Base-by-base conservation (phyloP, 164 flowering plant genomes). In the Aristolochia contorta region DNA sequence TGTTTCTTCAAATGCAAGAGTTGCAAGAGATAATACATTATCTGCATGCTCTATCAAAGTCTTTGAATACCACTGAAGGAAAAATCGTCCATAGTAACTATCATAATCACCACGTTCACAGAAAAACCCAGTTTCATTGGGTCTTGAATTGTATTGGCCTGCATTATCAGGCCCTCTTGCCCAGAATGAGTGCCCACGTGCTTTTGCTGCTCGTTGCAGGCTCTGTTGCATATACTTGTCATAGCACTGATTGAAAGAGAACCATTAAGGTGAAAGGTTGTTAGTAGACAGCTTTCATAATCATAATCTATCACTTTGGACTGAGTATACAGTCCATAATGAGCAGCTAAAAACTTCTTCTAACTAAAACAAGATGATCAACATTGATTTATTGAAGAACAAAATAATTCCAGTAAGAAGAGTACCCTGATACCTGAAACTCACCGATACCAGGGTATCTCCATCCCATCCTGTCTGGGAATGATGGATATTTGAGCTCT, bases 91-190 rank as follows among this genome's bases (percentile, higher is more conserved):
- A 64, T 84, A 85, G 65, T 84, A 89, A 78, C 95, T 82, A 66
- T 89, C 95, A 77, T 89, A 91, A 68, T 89, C 96, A 69, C 98
- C 96, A 56, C 91, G 80, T 53, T 91, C 95, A 74, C 87, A 82
- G 65, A 89, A 91, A 70, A 91, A 91, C 12, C 86, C 89, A 57
- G 95, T 86, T 71, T 91, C 96, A 67, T 84, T 82, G 3, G 98
- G 96, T 71, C 72, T 74, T 25, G 96, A 91, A 75, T 87, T 87
- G 66, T 89, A 91, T 21, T 85, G 84, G 65, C 96, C 95, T 61
- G 95, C 82, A 78, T 85, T 91, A 64, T 89, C 95, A 32, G 98
- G 96, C 53, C 84, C 92, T 68, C 82, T 78, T 0, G 85, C 95
- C 98, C 95, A 91, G 67, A 85, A 78, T 16, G 85, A 69, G 70